These are phyloP conservation scores for Boletellus dicymbophilus DNA, from an alignment of 1,284 basidiomycete genomes.

Conservation along the genomic window DNA sequence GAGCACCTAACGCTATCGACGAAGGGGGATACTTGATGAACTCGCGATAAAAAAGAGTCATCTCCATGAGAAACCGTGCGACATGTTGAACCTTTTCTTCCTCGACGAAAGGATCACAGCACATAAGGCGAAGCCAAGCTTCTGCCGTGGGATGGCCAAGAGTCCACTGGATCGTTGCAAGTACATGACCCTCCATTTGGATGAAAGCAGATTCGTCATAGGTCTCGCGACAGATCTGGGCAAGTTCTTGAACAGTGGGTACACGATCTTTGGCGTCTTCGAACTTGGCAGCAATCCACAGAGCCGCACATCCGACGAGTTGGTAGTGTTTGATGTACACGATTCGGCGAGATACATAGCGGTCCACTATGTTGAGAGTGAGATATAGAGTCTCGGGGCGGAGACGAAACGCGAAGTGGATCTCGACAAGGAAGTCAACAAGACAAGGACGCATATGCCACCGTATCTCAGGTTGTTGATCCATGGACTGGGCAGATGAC, in stretches of 20 bases:
- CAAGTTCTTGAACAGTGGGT: conserved; percentile 92
- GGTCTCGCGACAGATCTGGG: conserved; percentile 91
- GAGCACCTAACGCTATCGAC: conserved; percentile 83
- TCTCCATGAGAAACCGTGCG: conserved; percentile 98
- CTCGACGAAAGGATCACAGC: conserved; percentile 72
- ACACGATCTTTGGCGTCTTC: conserved; percentile 99
- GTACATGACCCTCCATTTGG: conserved; percentile 97
- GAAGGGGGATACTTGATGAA: conserved; percentile 89
- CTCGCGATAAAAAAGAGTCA: conserved; percentile 96
- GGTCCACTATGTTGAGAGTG: conserved; percentile 98
- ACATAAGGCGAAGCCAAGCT: conserved; percentile 89
- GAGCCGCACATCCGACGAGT: conserved; percentile 95
- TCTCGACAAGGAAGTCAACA: conserved; percentile 98
- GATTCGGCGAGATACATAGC: conserved; percentile 97
- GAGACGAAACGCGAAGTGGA: conserved; percentile 95
- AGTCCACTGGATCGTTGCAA: conserved; percentile 95
- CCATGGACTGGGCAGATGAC: conserved; percentile 93
- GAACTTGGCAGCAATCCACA: conserved; percentile 99
- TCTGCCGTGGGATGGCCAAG: conserved; percentile 98
- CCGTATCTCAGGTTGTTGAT: conserved; percentile 96
- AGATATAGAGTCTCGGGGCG: conserved; percentile 99
- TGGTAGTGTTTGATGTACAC: conserved; percentile 99
- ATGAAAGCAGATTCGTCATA: conserved; percentile 97
- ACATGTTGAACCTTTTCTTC: conserved; percentile 91
- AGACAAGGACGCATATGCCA: conserved; percentile 99